A percentile compares a stretch with the other conserved stretches of the same genome.
phyloP scores from a whole-genome alignment of 2,329 filamentous ascomycete species.

The Xylariaceae sp. region DNA sequence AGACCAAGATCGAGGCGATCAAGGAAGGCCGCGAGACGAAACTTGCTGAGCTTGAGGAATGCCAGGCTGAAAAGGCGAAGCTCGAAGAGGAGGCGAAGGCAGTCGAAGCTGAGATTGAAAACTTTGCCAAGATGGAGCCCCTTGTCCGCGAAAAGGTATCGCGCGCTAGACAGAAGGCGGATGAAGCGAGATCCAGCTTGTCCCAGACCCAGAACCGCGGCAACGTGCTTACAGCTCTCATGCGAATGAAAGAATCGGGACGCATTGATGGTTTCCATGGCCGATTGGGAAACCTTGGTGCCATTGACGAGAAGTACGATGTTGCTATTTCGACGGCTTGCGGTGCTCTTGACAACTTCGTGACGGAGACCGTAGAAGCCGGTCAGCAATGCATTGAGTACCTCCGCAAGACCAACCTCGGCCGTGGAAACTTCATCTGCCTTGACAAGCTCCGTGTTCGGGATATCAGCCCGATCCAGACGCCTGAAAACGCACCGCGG shows the following conservation, averaged over 20 bases:
- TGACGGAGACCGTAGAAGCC: slow-evolving; percentile 91
- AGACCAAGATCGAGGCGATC: slow-evolving; percentile 70
- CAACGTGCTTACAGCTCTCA: slow-evolving; percentile 83
- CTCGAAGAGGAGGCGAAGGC: slow-evolving; percentile 71
- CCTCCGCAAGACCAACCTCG: slow-evolving; percentile 92
- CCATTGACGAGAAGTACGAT: slow-evolving; percentile 91
- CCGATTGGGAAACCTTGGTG: slow-evolving; percentile 85
- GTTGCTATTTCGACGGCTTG: slow-evolving; percentile 98
- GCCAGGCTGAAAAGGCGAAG: slow-evolving; percentile 64
- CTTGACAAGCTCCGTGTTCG: slow-evolving; percentile 78
- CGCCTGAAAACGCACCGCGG: slow-evolving; percentile 85
- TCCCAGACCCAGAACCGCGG: slow-evolving; percentile 88
- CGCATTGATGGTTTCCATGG: slow-evolving; percentile 97
- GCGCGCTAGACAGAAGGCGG: slow-evolving; percentile 85
- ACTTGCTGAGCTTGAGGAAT: slow-evolving; percentile 67
- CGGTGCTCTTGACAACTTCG: slow-evolving; percentile 85
- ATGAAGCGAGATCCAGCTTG: slow-evolving; percentile 87
- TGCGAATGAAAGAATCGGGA: slow-evolving; percentile 92
- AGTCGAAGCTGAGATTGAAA: slow-evolving; percentile 65
- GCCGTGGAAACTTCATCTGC: slow-evolving; percentile 94
- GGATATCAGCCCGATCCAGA: slow-evolving; percentile 74
- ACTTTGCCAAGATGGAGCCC: slow-evolving; percentile 71
- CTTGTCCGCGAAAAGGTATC: slow-evolving; percentile 80
- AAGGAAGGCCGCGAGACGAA: slow-evolving; percentile 68
- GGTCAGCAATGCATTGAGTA: slow-evolving; percentile 98